Evolutionary conservation across 305 asterid genomes (phyloP), one percentile per base, ranked within the genome.

Genomic region (Ruellia speciosa): DNA sequence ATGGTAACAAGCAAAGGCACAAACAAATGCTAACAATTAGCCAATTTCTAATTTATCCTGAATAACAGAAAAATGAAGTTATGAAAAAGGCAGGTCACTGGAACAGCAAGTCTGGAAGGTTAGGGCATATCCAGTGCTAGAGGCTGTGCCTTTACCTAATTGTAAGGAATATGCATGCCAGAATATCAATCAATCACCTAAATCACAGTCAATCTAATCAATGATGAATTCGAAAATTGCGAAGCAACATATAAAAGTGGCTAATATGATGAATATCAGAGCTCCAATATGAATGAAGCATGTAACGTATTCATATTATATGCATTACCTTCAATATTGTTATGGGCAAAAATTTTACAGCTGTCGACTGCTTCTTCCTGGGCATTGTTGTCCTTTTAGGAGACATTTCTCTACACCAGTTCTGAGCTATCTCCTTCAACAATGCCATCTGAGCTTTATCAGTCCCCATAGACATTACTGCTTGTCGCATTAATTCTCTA

Each of bases 351-450:
- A 77, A 62, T 59, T 78, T 74, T 71, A 66, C 67, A 47, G 67
- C 48, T 37, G 37, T 40, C 0, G 88, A 77, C 70, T 79, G 75
- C 79, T 86, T 88, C 72, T 62, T 74, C 62, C 67, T 70, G 48
- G 77, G 82, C 69, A 51, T 70, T 67, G 60, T 71, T 67, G 58
- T 76, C 62, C 45, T 77, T 50, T 81, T 34, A 16, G 95, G 87
- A 48, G 94, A 55, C 89, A 80, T 85, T 35, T 86, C 96, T 73
- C 84, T 84, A 65, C 86, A 84, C 75, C 84, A 66, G 71, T 84
- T 81, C 77, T 84, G 95, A 74, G 99, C 99, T 56, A 92, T 92
- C 83, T 92, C 97, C 78, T 84, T 88, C 85, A 88, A 69, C 77
- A 93, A 69, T 49, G 77, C 73, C 72, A 88, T 55, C 53, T 86